Evolutionary conservation across 2,329 filamentous ascomycete genomes (phyloP).

Genomic region (Epichloe gansuensis): DNA sequence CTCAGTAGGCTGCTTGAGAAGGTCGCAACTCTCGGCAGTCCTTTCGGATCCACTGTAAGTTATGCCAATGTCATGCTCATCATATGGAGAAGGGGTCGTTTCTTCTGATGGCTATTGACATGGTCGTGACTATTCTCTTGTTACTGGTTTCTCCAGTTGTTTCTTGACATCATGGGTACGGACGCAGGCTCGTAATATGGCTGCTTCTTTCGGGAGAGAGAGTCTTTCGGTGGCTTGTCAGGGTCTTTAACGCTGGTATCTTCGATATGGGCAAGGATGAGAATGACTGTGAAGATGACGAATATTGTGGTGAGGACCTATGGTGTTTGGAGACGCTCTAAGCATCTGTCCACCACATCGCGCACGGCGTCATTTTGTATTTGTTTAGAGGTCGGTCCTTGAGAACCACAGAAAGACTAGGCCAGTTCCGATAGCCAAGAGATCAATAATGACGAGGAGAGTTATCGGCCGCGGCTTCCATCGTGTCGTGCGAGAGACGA

Average conservation of each 20-base stretch:
- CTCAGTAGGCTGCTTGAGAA: slow-evolving; percentile 1
- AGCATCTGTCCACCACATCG: background rate
- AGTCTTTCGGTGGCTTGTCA: slow-evolving; percentile 1
- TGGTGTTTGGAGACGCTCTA: slow-evolving; percentile 14
- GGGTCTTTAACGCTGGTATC: slow-evolving; percentile 3
- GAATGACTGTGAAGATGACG: slow-evolving; percentile 21
- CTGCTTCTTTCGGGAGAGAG: slow-evolving; percentile 8
- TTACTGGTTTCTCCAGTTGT: background rate
- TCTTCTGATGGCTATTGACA: background rate
- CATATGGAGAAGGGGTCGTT: background rate
- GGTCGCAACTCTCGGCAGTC: slow-evolving; percentile 1
- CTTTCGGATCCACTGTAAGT: background rate
- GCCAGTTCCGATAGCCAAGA: slow-evolving; percentile 19
- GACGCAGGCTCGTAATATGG: slow-evolving; percentile 7
- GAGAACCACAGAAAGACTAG: slow-evolving; percentile 15
- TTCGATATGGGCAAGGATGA: slow-evolving; percentile 23
- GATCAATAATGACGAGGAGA: slow-evolving; percentile 17
- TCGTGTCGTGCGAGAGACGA: slow-evolving; percentile 18
- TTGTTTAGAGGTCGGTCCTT: background rate
- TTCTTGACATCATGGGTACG: slow-evolving; percentile 1
- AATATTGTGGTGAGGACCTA: slow-evolving; percentile 24
- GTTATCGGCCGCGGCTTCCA: slow-evolving; percentile 21
- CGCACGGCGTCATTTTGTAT: background rate
- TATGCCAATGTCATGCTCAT: background rate
- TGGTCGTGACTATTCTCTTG: background rate